Conservation (phyloP, 176 grass and related monocot genomes). For the Eleusine coracana region DNA sequence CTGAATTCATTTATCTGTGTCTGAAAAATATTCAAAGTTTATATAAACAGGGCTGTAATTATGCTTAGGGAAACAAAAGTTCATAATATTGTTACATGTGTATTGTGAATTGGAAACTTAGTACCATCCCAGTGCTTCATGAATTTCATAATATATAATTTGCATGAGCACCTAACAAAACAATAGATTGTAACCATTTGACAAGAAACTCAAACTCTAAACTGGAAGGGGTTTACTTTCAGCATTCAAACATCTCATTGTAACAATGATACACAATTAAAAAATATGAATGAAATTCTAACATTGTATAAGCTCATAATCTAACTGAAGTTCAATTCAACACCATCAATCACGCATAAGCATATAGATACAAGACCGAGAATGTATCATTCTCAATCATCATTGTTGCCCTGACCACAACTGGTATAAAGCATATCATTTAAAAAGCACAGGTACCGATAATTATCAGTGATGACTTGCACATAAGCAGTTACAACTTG, state of each 20-base stretch:
- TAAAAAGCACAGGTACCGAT: not conserved
- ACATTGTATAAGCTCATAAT: too few species aligned
- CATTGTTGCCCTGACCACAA: not conserved
- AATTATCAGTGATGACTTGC: constrained; percentile 5
- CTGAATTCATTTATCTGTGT: too few species aligned
- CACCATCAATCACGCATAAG: not conserved
- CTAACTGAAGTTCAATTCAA: not conserved
- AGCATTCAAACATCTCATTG: not conserved
- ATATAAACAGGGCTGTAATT: too few species aligned
- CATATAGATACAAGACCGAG: not conserved
- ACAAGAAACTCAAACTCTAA: constrained; percentile 8
- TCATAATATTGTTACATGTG: too few species aligned
- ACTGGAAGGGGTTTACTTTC: not conserved
- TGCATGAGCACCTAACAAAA: not conserved
- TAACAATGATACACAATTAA: not conserved
- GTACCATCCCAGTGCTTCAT: too few species aligned
- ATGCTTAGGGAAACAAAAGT: too few species aligned
- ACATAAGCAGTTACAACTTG: not conserved
- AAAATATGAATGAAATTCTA: too few species aligned
- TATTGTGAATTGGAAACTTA: too few species aligned
- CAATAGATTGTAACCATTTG: not conserved
- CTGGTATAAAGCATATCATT: not conserved
- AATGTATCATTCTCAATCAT: not conserved
- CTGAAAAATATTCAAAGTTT: too few species aligned
- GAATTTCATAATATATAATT: too few species aligned